Evolutionary conservation across 129 eudicot genomes (phyloP), one percentile per base, ranked within the genome.

Genomic region (Saposhnikovia divaricata): DNA sequence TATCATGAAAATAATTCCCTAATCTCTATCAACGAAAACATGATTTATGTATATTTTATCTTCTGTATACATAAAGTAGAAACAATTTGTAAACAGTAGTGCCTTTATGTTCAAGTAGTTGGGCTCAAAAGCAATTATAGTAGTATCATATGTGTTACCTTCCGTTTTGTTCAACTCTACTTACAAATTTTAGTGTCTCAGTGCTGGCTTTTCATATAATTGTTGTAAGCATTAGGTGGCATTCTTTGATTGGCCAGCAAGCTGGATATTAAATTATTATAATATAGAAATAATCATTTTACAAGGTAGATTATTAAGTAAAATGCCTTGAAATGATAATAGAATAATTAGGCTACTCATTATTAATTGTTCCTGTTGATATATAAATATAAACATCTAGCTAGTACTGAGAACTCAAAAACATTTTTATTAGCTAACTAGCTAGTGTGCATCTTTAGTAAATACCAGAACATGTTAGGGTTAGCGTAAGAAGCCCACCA

Each of bases 391-490:
- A 2, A 23, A 59, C 66, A 21, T 59, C 28, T 21, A 55, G 63
- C n/a, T n/a, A n/a, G n/a, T n/a, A n/a, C n/a, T 19, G 25, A 28
- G 39, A 4, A 28, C 40, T 14, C 19, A 68, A 68, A 66, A 28
- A 13, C 73, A 46, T 46, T 44, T 46, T 44, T 44, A 44, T 40
- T 3, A 40, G 43, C 37, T 3, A 40, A 6, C 37, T 34, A 43
- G 45, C 45, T 43, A 43, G 9, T 7, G 12, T n/a, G 28, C 0
- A 7, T 61, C 15, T 25, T 61, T 25, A 9, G 45, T 39, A 19
- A 14, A 19, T 71, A 71, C 47, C n/a, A 15, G 25, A 34, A 43
- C 55, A 38, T 61, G 44, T 70, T 78, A 78, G 81, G 81, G 81
- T 78, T 78, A 59, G 81, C 72, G 28, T 59, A 61, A 61, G 14